Evolutionary conservation across 2,329 filamentous ascomycete genomes (phyloP).

Genomic region (Fusarium newnesense): DNA sequence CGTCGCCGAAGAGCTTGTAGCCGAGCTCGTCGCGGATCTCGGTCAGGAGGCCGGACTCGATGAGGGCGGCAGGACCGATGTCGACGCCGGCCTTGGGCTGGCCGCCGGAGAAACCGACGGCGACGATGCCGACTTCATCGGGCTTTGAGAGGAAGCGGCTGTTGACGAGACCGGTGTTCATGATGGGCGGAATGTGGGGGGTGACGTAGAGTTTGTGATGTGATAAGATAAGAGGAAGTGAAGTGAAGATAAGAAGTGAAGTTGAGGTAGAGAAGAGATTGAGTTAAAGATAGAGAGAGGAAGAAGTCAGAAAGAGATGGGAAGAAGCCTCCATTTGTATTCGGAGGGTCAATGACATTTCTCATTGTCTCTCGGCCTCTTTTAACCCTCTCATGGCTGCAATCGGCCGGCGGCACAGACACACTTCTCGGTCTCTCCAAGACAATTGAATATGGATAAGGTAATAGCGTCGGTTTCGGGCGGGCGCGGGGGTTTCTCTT

Average conservation of each 20-base stretch:
- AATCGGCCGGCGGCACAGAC: slow-evolving; percentile 41
- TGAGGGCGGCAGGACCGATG: slow-evolving; percentile 87
- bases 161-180: slow-evolving; percentile 65
- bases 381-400: slow-evolving; percentile 35
- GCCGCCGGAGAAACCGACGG: slow-evolving; percentile 95
- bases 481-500: slow-evolving; percentile 33
- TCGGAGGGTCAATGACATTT: slow-evolving; percentile 16
- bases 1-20: slow-evolving; percentile 88
- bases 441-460: slow-evolving; percentile 35
- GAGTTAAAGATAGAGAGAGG: too few relatives aligned
- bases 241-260: neutral
- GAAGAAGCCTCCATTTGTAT: slow-evolving; percentile 37
- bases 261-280: neutral
- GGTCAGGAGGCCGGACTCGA: slow-evolving; percentile 85
- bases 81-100: slow-evolving; percentile 93
- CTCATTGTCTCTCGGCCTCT: slow-evolving; percentile 28
- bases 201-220: slow-evolving; percentile 41
- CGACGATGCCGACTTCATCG: slow-evolving; percentile 88
- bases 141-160: slow-evolving; percentile 83
- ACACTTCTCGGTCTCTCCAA: neutral
- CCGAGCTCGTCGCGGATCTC: slow-evolving; percentile 87
- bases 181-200: slow-evolving; percentile 44
- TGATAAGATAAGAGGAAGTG: slow-evolving; percentile 7
- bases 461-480: slow-evolving; percentile 38
- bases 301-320: neutral